Evolutionary conservation across 2,329 filamentous ascomycete species (phyloP).

Genomic region (Pseudopyrenochaeta lycopersici): DNA sequence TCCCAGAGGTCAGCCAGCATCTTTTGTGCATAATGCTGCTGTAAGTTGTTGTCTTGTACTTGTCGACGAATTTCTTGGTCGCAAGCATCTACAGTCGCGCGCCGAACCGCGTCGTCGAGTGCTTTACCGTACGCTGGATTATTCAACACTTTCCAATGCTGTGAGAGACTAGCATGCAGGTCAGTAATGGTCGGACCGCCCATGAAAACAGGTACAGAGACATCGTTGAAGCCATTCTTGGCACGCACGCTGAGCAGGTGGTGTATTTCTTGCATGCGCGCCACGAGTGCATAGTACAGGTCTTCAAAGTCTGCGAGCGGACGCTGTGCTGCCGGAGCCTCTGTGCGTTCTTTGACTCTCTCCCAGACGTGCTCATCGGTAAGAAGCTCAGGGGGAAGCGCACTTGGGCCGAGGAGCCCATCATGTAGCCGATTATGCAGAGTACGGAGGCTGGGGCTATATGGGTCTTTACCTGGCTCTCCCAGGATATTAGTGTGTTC

Average conservation of each 20-base stretch:
- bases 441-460: constrained; percentile 39
- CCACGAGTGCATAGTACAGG: constrained; percentile 41
- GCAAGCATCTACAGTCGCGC: constrained; percentile 21
- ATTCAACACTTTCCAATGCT: constrained; percentile 38
- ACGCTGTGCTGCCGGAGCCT: constrained; percentile 57
- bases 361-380: constrained; percentile 45
- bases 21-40: constrained; percentile 14
- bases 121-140: constrained; percentile 28
- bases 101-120: constrained; percentile 36
- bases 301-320: constrained; percentile 45
- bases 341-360: neutral
- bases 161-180: constrained; percentile 21
- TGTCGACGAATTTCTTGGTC: constrained; percentile 25
- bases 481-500: constrained; percentile 20
- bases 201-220: constrained; percentile 14
- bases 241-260: constrained; percentile 31
- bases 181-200: constrained; percentile 21
- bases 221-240: constrained; percentile 32
- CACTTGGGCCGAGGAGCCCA: constrained; percentile 29
- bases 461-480: constrained; percentile 13
- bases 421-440: constrained; percentile 46
- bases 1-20: constrained; percentile 29
- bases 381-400: constrained; percentile 20
- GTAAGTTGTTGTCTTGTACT: constrained; percentile 17
- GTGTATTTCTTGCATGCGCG: constrained; percentile 37